phyloP scores from a whole-genome alignment of 106 monocot genomes.

The Chionographis japonica region DNA sequence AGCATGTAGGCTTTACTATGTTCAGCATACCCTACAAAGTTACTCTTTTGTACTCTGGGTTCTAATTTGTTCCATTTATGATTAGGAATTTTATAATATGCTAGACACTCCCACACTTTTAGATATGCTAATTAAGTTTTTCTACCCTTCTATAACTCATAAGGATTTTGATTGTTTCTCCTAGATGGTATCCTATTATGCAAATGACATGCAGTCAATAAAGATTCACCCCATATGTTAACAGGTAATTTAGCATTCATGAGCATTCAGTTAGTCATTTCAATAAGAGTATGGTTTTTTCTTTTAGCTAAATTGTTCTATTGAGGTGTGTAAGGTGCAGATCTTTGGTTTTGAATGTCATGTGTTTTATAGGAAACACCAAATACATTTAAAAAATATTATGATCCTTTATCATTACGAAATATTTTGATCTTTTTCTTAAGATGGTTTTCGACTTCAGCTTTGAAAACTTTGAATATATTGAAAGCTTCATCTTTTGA shows the following conservation, averaged over 20 bases:
- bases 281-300: background rate
- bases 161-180: background rate
- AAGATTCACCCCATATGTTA: conserved; percentile 1
- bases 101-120: conserved; percentile 9
- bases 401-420: background rate
- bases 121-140: background rate
- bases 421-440: background rate
- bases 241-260: background rate
- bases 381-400: background rate
- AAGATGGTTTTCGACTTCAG: background rate
- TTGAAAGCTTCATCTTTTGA: background rate
- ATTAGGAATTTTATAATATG: conserved; percentile 1
- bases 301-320: too few species aligned
- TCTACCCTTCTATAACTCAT: conserved; percentile 6
- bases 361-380: background rate
- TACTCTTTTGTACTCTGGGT: background rate
- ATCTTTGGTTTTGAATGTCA: background rate
- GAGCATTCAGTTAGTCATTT: conserved; percentile 9
- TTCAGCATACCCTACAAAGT: conserved; percentile 14
- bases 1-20: conserved; percentile 8
- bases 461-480: background rate
- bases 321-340: background rate
- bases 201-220: conserved; percentile 3
- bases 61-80: conserved; percentile 8
- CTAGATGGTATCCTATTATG: conserved; percentile 1